Evolutionary conservation across 306 rosid species (phyloP), one percentile per base, ranked within the genome.

Genomic region (Cucurbita pepo): DNA sequence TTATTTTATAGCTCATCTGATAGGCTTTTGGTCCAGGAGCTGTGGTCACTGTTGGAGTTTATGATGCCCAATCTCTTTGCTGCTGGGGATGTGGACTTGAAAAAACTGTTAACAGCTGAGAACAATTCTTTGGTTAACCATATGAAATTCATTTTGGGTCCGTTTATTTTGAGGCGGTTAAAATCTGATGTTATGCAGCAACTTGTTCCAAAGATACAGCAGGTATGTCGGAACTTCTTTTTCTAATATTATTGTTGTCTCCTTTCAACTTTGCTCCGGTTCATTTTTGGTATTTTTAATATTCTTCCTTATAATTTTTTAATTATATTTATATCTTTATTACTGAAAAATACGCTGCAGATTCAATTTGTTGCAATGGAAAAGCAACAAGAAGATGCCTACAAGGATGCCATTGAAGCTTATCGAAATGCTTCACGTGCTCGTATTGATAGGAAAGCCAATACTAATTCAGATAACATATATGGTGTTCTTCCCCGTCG

Each of bases 101-200:
- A 94, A 84, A 94, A 88, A 83, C 84, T 90, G 64, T 81, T 94
- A 72, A 86, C 73, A 56, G 83, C 95, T 22, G 97, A 88, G 74
- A 91, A 94, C 73, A 78, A 81, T 72, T 92, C 91, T 80, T 90
- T 94, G 82, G 79, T 91, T 79, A 80, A 83, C 65, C 88, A 88
- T 19, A 94, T 94, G 97, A 94, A 94, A 86, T 94, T 96, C 82
- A 94, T 94, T 78, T 80, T 90, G 72, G 97, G 98, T 71, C 98
- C 98, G 11, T 94, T 94, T 84, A 94, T 90, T 79, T 85, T 94
- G 83, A 86, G 98, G 53, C 88, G 98, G 13, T 79, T 94, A 70
- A 94, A 94, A 83, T 90, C 98, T 79, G 98, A 94, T 85, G 98
- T 90, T 63, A 94, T 90, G 98, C 97, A 87, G 84, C 98, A 94